Evolutionary conservation across 345 rosid species (phyloP).

Genomic region (Acer saccharum): DNA sequence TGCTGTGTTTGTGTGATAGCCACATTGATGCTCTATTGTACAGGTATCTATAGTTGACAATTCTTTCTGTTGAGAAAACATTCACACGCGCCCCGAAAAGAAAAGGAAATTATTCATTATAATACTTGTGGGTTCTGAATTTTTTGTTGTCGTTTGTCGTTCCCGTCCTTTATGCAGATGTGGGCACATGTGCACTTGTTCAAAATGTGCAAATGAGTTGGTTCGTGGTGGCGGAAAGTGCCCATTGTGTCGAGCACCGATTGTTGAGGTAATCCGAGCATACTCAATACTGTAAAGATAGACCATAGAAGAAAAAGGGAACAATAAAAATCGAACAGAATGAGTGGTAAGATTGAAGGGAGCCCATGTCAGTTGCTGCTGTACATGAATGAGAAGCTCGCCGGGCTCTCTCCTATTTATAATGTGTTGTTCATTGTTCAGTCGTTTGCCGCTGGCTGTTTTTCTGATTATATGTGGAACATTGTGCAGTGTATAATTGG

Average conservation of each 20-base stretch:
- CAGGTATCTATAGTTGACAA: slow-evolving; percentile 49
- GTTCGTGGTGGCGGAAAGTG: slow-evolving; percentile 91
- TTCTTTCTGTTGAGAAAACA: neutral
- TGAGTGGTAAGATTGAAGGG: slow-evolving; percentile 22
- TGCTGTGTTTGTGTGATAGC: slow-evolving; percentile 95
- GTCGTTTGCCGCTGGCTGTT: slow-evolving; percentile 29
- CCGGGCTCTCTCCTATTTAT: slow-evolving; percentile 17
- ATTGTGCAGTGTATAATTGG: slow-evolving; percentile 46
- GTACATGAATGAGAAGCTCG: slow-evolving; percentile 19
- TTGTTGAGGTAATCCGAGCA: slow-evolving; percentile 90
- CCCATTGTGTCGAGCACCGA: slow-evolving; percentile 95
- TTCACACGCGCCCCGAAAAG: neutral
- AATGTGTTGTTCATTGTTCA: slow-evolving; percentile 23
- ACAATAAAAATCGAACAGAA: slow-evolving; percentile 20
- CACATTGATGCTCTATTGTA: slow-evolving; percentile 94
- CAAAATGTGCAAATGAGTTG: slow-evolving; percentile 91
- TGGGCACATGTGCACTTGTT: slow-evolving; percentile 99
- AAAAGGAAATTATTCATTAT: neutral
- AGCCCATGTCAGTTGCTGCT: slow-evolving; percentile 16
- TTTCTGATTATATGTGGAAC: slow-evolving; percentile 45
- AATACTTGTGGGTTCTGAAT: neutral
- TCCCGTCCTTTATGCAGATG: slow-evolving; percentile 51
- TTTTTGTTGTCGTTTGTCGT: neutral
- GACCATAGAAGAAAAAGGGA: neutral
- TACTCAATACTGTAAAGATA: slow-evolving; percentile 84